Evolutionary conservation across 176 grass and related monocot genomes (phyloP).

Genomic region (Avena insularis): DNA sequence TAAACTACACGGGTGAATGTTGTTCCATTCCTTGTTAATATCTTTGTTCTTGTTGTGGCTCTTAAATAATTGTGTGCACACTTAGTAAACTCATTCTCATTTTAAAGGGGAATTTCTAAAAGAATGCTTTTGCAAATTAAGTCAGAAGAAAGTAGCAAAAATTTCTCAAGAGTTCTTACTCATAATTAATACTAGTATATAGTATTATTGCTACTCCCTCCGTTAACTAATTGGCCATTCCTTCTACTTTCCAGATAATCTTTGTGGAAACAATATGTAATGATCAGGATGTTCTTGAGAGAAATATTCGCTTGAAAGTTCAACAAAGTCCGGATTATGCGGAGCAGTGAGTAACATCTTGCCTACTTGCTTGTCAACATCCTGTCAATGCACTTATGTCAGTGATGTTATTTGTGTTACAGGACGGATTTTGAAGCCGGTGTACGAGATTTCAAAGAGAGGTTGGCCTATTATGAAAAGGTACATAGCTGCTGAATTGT

Average conservation of each 20-base stretch:
- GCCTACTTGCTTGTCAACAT: conserved; percentile 17
- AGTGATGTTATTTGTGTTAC: conserved; percentile 39
- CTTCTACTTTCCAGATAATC: conserved; percentile 72
- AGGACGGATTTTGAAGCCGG: conserved; percentile 97
- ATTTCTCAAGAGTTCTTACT: conserved; percentile 8
- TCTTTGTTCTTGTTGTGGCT: conserved; percentile 19
- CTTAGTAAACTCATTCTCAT: conserved; percentile 2
- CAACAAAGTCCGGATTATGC: conserved; percentile 99
- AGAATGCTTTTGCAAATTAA: conserved; percentile 14
- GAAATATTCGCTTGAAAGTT: conserved; percentile 98
- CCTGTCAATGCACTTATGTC: conserved; percentile 18
- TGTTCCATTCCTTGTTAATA: conserved; percentile 27
- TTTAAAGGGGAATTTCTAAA: neutral
- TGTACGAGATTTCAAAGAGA: conserved; percentile 88
- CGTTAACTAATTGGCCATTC: conserved; percentile 1
- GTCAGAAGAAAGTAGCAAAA: conserved; percentile 17
- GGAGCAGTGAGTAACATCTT: conserved; percentile 74
- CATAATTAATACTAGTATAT: neutral
- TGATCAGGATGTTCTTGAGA: conserved; percentile 81
- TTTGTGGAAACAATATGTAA: conserved; percentile 99
- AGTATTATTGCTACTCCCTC: neutral
- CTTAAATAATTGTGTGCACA: conserved; percentile 4
- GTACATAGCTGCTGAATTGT: conserved; percentile 50
- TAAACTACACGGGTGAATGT: neutral
- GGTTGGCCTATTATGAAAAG: conserved; percentile 94